These are phyloP conservation scores for Diaporthe batatas DNA, from an alignment of 2,329 filamentous ascomycete genomes.

Conservation along the genomic window DNA sequence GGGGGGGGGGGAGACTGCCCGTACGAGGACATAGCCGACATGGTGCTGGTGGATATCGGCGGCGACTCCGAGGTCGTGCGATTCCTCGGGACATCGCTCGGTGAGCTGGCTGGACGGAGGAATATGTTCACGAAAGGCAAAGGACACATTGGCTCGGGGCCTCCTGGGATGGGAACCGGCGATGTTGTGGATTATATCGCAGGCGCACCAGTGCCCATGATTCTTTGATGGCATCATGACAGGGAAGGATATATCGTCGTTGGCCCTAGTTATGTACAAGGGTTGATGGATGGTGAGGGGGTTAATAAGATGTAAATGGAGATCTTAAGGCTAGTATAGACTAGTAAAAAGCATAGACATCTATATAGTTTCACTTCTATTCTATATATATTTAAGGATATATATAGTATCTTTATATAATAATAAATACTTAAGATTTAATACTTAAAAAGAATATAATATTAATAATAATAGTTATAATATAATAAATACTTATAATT, in stretches of 20 bases:
- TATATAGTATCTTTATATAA: too few species aligned
- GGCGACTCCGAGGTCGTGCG: constrained; percentile 3
- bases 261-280: constrained; percentile 25
- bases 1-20: not conserved
- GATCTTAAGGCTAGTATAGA: constrained; percentile 1
- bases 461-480: too few species aligned
- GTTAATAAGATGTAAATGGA: constrained; percentile 1
- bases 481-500: too few species aligned
- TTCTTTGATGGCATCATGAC: not conserved
- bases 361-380: too few species aligned
- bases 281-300: constrained; percentile 13
- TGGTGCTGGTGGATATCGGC: constrained; percentile 8
- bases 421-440: too few species aligned
- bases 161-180: not conserved
- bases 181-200: constrained; percentile 7
- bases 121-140: constrained; percentile 1
- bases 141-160: constrained; percentile 7
- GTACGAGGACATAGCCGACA: constrained; percentile 2
- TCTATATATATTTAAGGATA: too few species aligned
- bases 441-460: too few species aligned
- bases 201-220: constrained; percentile 13
- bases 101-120: constrained; percentile 9
- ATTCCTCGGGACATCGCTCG: not conserved
- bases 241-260: constrained; percentile 7
- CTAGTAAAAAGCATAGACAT: constrained; percentile 1